Conservation (phyloP, 2,329 filamentous ascomycete species). For the Ceratocystis harringtonii region DNA sequence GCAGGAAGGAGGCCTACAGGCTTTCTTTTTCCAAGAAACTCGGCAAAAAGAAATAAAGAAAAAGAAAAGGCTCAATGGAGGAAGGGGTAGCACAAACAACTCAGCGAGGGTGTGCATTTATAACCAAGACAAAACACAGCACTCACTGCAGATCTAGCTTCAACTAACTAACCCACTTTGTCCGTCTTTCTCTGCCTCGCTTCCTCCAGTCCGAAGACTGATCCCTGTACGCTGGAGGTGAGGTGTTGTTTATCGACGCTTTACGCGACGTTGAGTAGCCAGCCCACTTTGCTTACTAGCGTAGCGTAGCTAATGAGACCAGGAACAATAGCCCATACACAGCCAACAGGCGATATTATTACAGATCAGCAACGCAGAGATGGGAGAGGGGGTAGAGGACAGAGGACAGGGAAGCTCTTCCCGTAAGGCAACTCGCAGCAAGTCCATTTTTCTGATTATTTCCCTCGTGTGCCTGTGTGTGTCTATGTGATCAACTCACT, state of each 20-base stretch:
- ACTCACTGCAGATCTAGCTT: not conserved
- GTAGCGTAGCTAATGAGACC: not conserved
- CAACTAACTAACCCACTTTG: too few relatives aligned
- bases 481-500: too few relatives aligned
- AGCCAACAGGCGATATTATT: not conserved
- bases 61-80: not conserved
- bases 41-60: not conserved
- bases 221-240: not conserved
- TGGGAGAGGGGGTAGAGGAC: not conserved
- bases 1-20: too few relatives aligned
- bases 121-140: not conserved
- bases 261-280: not conserved
- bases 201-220: not conserved
- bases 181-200: not conserved
- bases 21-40: too few relatives aligned
- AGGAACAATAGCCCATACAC: too few relatives aligned
- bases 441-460: too few relatives aligned
- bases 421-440: too few relatives aligned
- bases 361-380: not conserved
- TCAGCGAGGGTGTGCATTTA: not conserved
- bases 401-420: too few relatives aligned
- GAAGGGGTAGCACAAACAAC: not conserved
- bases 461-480: too few relatives aligned
- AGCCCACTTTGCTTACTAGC: not conserved
- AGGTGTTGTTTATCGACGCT: too few relatives aligned